Conservation (phyloP, 2,329 filamentous ascomycete species). For the Cryphonectria parasitica region DNA sequence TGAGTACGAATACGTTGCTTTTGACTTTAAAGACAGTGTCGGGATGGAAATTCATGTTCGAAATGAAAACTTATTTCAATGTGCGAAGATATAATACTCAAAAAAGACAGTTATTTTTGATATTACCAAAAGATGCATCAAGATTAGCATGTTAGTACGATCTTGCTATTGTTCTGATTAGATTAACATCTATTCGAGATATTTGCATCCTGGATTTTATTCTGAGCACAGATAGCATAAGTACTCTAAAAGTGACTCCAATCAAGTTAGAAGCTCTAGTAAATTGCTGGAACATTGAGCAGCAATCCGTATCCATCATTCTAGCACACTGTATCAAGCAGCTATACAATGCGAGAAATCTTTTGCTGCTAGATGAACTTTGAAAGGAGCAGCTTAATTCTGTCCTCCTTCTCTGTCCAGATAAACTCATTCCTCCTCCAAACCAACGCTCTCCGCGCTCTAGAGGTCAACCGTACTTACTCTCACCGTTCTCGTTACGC, state of each 20-base stretch:
- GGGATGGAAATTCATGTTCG: not conserved
- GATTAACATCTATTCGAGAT: not conserved
- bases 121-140: not conserved
- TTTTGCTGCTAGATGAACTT: conserved; percentile 36
- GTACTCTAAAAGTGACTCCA: not conserved
- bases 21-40: not conserved
- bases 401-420: conserved; percentile 43
- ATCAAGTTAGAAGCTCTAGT: conserved; percentile 36
- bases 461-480: conserved; percentile 42
- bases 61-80: not conserved
- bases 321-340: conserved; percentile 39
- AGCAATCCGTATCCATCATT: conserved; percentile 39
- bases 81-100: not conserved
- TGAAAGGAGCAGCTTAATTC: conserved; percentile 32
- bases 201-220: not conserved
- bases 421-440: conserved; percentile 49
- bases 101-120: not conserved
- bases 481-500: conserved; percentile 35
- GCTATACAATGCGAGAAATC: conserved; percentile 38
- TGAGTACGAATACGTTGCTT: not conserved
- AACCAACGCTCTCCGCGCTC: conserved; percentile 45
- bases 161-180: not conserved
- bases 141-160: not conserved
- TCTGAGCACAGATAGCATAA: not conserved
- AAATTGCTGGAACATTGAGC: conserved; percentile 41